Conservation (phyloP, 2,329 filamentous ascomycete genomes). For the Ophiocordyceps camponoti-saundersi region DNA sequence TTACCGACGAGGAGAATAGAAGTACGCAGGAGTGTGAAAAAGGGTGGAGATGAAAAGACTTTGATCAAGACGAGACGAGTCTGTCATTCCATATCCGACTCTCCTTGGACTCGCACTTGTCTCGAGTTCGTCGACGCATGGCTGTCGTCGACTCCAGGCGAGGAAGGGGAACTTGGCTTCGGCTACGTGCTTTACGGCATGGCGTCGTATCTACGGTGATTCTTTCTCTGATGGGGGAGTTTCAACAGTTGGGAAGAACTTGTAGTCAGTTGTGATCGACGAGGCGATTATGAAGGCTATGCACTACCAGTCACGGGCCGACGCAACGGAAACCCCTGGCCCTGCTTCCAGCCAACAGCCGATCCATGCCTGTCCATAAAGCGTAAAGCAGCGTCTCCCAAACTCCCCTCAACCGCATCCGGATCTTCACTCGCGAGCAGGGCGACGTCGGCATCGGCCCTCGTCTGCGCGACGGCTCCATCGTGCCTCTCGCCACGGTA, state of each 20-base stretch:
- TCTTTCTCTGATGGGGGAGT: too few species aligned
- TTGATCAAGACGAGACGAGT: too few species aligned
- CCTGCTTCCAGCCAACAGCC: neutral
- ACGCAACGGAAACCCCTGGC: neutral
- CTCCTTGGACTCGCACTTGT: too few species aligned
- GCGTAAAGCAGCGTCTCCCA: neutral
- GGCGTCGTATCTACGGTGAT: too few species aligned
- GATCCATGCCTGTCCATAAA: neutral
- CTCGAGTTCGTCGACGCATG: too few species aligned
- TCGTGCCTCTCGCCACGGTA: neutral
- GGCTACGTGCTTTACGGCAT: too few species aligned
- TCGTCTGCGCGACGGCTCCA: neutral
- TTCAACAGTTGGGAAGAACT: neutral
- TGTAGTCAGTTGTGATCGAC: neutral
- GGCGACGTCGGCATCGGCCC: neutral
- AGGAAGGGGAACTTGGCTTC: too few species aligned
- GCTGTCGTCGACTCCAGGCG: too few species aligned
- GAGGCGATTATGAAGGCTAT: neutral
- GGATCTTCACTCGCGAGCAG: neutral
- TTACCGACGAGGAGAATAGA: too few species aligned
- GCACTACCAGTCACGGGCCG: neutral
- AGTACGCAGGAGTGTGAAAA: too few species aligned
- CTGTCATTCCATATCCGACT: too few species aligned
- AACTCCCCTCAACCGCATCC: neutral
- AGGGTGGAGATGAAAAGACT: too few species aligned